Evolutionary conservation across 2,329 filamentous ascomycete species (phyloP), one percentile per base, ranked within the genome.

Genomic region (Ceratocystis smalleyi): DNA sequence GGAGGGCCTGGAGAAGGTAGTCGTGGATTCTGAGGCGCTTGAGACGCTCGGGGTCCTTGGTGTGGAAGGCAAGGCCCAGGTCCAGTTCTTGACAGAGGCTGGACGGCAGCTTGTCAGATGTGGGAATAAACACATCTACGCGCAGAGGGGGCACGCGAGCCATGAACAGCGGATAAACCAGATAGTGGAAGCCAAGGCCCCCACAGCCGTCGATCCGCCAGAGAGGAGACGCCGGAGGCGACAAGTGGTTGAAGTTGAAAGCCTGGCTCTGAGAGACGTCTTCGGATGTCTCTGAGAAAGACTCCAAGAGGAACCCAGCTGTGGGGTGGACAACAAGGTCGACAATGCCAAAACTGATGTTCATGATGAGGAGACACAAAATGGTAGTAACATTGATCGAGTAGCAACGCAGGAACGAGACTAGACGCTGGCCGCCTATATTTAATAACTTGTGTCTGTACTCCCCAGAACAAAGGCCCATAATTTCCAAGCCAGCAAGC

Each of bases 131-230:
- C 27, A 82, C 76, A 69, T 85, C 82, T 69, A 84, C 76, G 47
- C 81, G 78, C 68, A 81, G 75, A 1, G 82, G 82, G 3, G 77
- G 73, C 22, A 77, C 70, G 17, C 72, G 69, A 4, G 69, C 68
- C 35, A 81, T 68, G 69, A 83, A 83, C 24, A 81, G 72, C 17
- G 83, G 82, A 2, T 82, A 70, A 32, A 76, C 78, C 69, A 80
- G 84, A 69, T 79, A 81, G 70, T 83, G 82, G 10, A 79, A 83
- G 3, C 81, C 82, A 64, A 81, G 75, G 19, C 77, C 79, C 24
- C 79, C 79, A 68, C 78, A 81, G 60, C 82, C 82, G 68, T 85
- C 82, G 59, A 85, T 78, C 43, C 79, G 77, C 82, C 82, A 85
- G 6, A 80, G 71, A 1, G 81, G 76, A 0, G 72, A 68, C 15